Percentiles rank a stretch among this genome's conserved stretches.
phyloP scores from a whole-genome alignment of 1,284 basidiomycete species.

The Vanrija sp. region DNA sequence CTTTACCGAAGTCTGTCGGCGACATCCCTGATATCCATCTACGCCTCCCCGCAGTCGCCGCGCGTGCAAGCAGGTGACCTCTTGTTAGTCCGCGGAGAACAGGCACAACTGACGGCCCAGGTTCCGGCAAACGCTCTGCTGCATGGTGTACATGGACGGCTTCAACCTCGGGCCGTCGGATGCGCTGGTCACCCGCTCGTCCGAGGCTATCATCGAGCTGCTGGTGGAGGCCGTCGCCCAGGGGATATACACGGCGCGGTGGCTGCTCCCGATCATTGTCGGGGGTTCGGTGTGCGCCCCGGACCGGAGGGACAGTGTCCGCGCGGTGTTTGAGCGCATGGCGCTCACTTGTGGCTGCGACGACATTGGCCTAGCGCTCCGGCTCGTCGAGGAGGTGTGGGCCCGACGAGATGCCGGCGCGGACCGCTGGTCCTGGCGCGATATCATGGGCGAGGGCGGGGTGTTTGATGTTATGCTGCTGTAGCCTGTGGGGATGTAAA shows the following conservation, averaged over 20 bases:
- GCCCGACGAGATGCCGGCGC: neutral
- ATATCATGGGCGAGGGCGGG: neutral
- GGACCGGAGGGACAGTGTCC: neutral
- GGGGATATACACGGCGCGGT: conserved; percentile 13
- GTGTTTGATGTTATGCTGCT: too few relatives aligned
- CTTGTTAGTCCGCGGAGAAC: neutral
- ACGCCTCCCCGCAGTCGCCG: conserved; percentile 7
- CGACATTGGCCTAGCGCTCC: conserved; percentile 7
- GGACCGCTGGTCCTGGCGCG: neutral
- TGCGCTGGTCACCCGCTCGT: neutral
- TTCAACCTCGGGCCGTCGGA: neutral
- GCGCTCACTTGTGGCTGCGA: conserved; percentile 10
- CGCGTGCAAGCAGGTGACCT: conserved; percentile 13
- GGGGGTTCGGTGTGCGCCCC: neutral
- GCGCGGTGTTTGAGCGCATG: conserved; percentile 12
- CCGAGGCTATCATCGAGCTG: neutral
- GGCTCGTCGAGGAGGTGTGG: conserved; percentile 8
- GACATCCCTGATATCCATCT: conserved; percentile 6
- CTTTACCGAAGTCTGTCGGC: conserved; percentile 4
- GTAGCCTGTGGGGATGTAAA: too few relatives aligned
- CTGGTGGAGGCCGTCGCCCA: conserved; percentile 9
- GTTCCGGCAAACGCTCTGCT: neutral
- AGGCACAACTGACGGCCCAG: too few relatives aligned
- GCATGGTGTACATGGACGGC: neutral
- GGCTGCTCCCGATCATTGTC: conserved; percentile 3